Base-by-base conservation (phyloP, 768 basidiomycete genomes). In the Tulasnella sp. region DNA sequence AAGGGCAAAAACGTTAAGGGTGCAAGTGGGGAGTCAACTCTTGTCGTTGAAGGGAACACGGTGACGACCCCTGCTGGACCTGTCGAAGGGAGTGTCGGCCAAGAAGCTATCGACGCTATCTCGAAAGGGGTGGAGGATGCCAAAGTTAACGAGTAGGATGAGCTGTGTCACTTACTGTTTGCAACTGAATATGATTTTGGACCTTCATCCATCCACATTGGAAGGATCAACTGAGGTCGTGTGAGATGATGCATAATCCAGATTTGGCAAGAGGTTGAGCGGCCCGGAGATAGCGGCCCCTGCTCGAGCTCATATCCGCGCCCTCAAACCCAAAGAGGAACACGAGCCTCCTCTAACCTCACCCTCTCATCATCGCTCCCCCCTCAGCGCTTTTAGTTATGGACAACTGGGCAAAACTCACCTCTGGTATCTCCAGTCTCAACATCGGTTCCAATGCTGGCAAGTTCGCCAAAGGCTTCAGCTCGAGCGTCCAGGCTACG, bases 401-500 rank as follows among this genome's bases (percentile, higher is more conserved):
- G 87, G 87, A 88, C 80, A 85, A 86, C 81, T 96, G 94, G 94
- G 88, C 83, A 81, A 93, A 92, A 84, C 71, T 95, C 1, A 89
- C 90, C 78, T 87, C 92, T 6, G 90, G 91, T 80, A 46, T 83
- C 74, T 34, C 75, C 56, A 87, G 84, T 81, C 85, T 96, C 82
- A 94, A 95, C 87, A 84, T 95, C 80, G 88, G 92, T 62, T 91
- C 93, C 84, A 92, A 91, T 0, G 93, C 93, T 76, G 90, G 87
- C 84, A 94, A 91, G 87, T 78, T 96, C 81, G 88, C 91, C 77
- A 95, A 94, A 86, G 92, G 92, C 81, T 90, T 96, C 87, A 92
- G 88, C 83, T 92, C 92, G 34, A 92, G 91, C 82, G 91, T 96
- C 3, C 95, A 96, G 86, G 94, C 94, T 2, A 95, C 95, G 34